Base-by-base conservation (phyloP, 2,329 filamentous ascomycete species). In the Talaromyces sp. region DNA sequence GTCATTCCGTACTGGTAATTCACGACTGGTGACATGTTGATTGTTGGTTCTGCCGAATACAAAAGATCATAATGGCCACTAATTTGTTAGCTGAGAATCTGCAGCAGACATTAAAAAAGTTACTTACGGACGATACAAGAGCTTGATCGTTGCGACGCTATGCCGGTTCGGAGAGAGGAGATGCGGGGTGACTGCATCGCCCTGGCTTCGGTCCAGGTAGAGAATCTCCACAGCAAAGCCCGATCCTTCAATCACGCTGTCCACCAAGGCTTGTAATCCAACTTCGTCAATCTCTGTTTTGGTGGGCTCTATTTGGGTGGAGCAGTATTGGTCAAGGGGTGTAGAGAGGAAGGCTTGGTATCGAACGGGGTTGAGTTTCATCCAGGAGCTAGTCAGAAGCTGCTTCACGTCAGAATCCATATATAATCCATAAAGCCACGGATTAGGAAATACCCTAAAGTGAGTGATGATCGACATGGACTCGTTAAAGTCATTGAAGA, bases 41-140 rank as follows among this genome's bases (percentile, higher is more conserved):
- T 65, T 60, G 67, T 66, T 35, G 68, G 67, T 65, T 84, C 82
- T 29, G 82, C 79, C 71, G 86, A 87, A 80, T 99, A 99, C 35
- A 98, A 82, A 63, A 99, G 87, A 74, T 98, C 95, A 75, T 98
- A 99, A 76, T 98, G 95, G 62, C 91, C 91, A 49, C 85, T 87
- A 65, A 54, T 29, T n/a, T 41, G 2, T 51, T 9, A 43, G 14
- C 8, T 8, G 6, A 43, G 62, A 71, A 66, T 75, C 70, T 57
- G 59, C 24, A 29, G 38, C n/a, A n/a, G n/a, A n/a, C n/a, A 10
- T 3, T n/a, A 8, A 54, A 13, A 21, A 35, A 31, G 10, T 13
- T 32, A 74, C 84, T 78, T 72, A 87, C 84, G 86, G 86, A 69
- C 86, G 79, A 69, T 89, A 89, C 26, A 89, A 79, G n/a, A 89